These are phyloP conservation scores for Garcia nutans DNA, from an alignment of 345 rosid genomes.

Conservation along the genomic window DNA sequence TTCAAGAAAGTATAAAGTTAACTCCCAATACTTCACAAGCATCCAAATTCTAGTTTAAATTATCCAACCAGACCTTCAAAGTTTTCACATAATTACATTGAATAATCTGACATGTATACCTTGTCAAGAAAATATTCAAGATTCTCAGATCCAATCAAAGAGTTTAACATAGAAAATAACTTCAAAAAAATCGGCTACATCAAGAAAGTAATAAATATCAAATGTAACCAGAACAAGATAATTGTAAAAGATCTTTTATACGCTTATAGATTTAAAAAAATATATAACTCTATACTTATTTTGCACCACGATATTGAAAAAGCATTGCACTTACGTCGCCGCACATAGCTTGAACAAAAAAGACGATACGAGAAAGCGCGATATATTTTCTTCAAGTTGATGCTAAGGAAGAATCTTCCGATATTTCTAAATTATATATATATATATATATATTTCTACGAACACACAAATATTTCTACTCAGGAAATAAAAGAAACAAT, in stretches of 20 bases:
- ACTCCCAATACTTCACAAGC: neutral
- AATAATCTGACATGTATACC: too few relatives aligned
- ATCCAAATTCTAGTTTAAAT: neutral
- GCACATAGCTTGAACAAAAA: neutral
- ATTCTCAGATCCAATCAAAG: neutral
- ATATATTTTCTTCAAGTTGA: too few relatives aligned
- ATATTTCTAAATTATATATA: too few relatives aligned
- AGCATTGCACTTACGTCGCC: neutral
- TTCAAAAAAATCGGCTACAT: too few relatives aligned
- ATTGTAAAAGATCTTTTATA: neutral
- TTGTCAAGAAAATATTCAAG: neutral
- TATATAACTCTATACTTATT: too few relatives aligned
- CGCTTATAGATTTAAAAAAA: too few relatives aligned
- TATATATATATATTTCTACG: neutral
- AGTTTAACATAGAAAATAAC: too few relatives aligned
- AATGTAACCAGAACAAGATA: too few relatives aligned
- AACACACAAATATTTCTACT: neutral
- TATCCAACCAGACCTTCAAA: too few relatives aligned
- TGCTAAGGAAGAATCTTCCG: neutral
- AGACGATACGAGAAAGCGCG: neutral
- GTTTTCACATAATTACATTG: too few relatives aligned
- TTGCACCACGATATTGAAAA: too few relatives aligned
- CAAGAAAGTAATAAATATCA: too few relatives aligned
- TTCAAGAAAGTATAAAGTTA: neutral
- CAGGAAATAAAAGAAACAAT: neutral